Evolutionary conservation across 2,329 filamentous ascomycete genomes (phyloP), one percentile per base, ranked within the genome.

Genomic region (Ilyonectria mors-panacis): DNA sequence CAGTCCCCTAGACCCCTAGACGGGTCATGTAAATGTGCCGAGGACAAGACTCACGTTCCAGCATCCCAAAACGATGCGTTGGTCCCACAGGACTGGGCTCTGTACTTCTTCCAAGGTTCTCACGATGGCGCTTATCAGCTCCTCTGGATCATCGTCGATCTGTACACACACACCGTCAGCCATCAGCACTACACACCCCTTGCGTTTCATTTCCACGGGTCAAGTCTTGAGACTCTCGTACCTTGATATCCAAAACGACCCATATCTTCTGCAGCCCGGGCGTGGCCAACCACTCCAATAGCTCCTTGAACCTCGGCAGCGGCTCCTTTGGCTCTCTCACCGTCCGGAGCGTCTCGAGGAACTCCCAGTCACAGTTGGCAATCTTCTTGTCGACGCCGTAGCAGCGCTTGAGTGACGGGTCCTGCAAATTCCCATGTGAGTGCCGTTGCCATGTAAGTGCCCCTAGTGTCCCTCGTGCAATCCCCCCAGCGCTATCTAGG

Each of bases 231-330:
- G 15, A n/a, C n/a, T 17, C 15, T 69, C 76, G 21, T 79, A 93
- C 91, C 85, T 98, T 98, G 78, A 98, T 93, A 78, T 98, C 95
- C 4, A 98, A 84, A 67, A 98, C 80, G 6, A 96, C 75, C 95
- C 95, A 97, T 10, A 95, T 85, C 48, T 91, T 79, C 74, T 93
- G 89, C 44, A 87, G 78, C 1, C 85, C 91, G 0, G 91, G 91
- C 70, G 88, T 83, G 0, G 88, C 85, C 59, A 98, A 79, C 76
- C 92, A 95, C 65, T 88, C 85, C 9, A 98, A 83, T 59, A 98
- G 82, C 75, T 98, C 95, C 23, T 81, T 74, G 13, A 98, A 83
- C 33, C 92, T 85, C 5, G 94, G 90, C 89, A 98, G 91, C 1
- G 86, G 84, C 77, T 93, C 87, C 63, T 89, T 87, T 9, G 94